Evolutionary conservation across 345 rosid species (phyloP), one percentile per base, ranked within the genome.

Genomic region (Anastatica hierochuntica): DNA sequence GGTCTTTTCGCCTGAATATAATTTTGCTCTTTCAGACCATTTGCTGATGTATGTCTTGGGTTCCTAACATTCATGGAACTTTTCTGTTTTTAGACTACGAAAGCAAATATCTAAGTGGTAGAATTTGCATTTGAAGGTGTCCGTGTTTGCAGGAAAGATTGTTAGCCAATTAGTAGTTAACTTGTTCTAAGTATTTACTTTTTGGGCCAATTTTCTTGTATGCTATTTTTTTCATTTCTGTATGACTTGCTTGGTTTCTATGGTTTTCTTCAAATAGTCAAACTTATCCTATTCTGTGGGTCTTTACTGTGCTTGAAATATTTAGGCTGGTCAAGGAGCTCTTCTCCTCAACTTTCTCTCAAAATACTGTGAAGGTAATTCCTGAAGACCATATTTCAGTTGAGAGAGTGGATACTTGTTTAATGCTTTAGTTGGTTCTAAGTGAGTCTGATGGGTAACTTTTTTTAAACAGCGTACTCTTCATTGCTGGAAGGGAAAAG

Each of bases 271-370:
- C 17, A 5, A 30, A n/a, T 39, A 38, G 29, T 54, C 37, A n/a
- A 23, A 49, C 53, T 58, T 58, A 58, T 51, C 19, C 5, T 26
- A 26, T 27, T 37, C 7, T 29, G 20, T 36, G 40, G 38, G 17
- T 46, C 36, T 36, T 67, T 16, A 53, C 23, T 60, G 38, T 31
- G 29, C 43, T 52, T 74, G 46, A 48, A 63, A 62, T 42, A 10
- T 14, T 26, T 55, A 94, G 99, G 94, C 95, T 71, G 97, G 94
- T 30, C 95, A 88, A 70, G 97, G 99, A 47, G 90, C 99, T 58
- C 82, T 94, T 64, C 78, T 94, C 14, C 76, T 94, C 65, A 88
- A 85, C 63, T 83, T 94, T 67, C 85, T 88, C 56, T 88, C 99
- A 6, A 88, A 83, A 70, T 94, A 88, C 66, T 79, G 79, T 43